A percentile compares a stretch with the other conserved stretches of the same genome.
Evolutionary conservation across 139 green algal species (phyloP).

Genomic region (Micractinium conductrix): DNA sequence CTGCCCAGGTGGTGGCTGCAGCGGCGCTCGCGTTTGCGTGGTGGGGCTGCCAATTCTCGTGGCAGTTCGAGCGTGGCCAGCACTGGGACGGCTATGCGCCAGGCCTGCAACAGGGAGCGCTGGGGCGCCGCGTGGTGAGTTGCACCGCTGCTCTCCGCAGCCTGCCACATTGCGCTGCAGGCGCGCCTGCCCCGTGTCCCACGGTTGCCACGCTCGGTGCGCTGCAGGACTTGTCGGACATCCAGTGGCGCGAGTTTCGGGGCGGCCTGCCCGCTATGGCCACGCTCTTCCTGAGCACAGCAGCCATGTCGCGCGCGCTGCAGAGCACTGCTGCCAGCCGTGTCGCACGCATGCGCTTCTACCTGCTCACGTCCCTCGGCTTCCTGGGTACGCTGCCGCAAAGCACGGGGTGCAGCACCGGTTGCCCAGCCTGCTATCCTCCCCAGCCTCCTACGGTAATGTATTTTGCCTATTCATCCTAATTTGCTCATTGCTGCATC

Average conservation of each 20-base stretch:
- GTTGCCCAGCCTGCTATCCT: too few species aligned
- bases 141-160: too few species aligned
- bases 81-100: conserved; percentile 42
- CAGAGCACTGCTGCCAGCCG: neutral
- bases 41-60: conserved; percentile 18
- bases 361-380: conserved; percentile 27
- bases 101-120: conserved; percentile 31
- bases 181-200: too few species aligned
- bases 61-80: conserved; percentile 32
- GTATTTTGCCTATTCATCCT: too few species aligned
- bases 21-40: neutral
- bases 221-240: conserved; percentile 78
- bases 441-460: too few species aligned
- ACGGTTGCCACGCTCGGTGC: too few species aligned
- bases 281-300: conserved; percentile 45
- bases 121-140: conserved; percentile 25
- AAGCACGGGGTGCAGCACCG: too few species aligned
- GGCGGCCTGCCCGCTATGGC: conserved; percentile 45
- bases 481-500: neutral
- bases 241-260: conserved; percentile 83
- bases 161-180: too few species aligned
- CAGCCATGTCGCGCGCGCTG: conserved; percentile 45
- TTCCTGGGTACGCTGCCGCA: conserved; percentile 35
- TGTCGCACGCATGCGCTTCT: neutral
- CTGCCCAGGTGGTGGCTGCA: conserved; percentile 26